Base-by-base conservation (phyloP, 1,284 basidiomycete genomes). In the Schizopora paradoxa region DNA sequence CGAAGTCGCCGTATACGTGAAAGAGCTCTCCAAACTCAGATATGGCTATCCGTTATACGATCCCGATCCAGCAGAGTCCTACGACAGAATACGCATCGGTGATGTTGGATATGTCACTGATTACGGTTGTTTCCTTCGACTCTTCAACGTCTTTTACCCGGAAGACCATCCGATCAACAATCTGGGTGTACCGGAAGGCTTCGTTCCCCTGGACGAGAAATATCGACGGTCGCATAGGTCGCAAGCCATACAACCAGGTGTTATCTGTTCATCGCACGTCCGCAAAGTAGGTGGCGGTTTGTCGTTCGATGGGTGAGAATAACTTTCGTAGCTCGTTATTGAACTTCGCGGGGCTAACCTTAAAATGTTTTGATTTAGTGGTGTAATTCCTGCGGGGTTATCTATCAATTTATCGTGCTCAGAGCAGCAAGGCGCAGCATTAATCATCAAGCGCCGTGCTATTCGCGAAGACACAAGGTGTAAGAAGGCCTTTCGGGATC, bases 101-200 rank as follows among this genome's bases (percentile, higher is more conserved):
- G 43, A 44, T 36, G 32, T 44, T 19, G 43, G 43, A 28, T 44
- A 44, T 19, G 43, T 44, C 8, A 25, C 25, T 6, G 22, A 35
- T 13, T 28, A 16, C 16, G 45, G 45, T 16, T 41, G 41, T 22
- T 47, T 46, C 25, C 18, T 34, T 11, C 34, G 32, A 26, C 29
- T 40, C 4, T 41, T 47, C 23, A 41, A 47, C 25, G 23, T 40
- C 6, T 47, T 47, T 28, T n/a, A 11, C 22, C 14, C 8, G 31
- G n/a, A 22, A 2, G 13, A 18, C 16, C 31, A 28, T 19, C 21
- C 3, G 10, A 25, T 22, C 14, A 47, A 41, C 28, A 13, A n/a
- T 2, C 32, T 13, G n/a, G 43, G 43, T 5, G 34, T 34, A n/a
- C 43, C 43, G 6, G 34, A 44, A 4, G 22, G 28, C 19, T 44